Base-by-base conservation (phyloP, 257 asterid species). In the Coffea eugenioides region DNA sequence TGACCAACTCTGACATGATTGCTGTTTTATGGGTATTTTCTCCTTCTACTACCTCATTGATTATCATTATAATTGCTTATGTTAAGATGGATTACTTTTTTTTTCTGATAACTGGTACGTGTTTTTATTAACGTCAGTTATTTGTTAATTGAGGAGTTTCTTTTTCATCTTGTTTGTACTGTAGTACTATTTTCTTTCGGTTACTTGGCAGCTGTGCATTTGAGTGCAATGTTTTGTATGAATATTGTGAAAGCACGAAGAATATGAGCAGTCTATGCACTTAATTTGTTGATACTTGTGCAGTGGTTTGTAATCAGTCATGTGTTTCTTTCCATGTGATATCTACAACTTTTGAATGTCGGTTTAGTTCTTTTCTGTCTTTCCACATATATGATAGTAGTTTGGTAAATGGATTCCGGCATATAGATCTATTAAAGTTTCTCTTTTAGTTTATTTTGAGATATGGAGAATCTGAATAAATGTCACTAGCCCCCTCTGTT, bases 11-110 rank as follows among this genome's bases (percentile, higher is more conserved):
- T 2, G 98, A 94, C 73, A 90, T 91, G 94, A 82, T 91, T 84
- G 97, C 97, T 41, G 93, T 94, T 79, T 88, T 94, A 20, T 94
- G 98, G 98, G 97, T 94, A 92, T 66, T 64, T 83, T 34, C n/a
- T 20, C 49, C n/a, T 49, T 66, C 2, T 14, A 3, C 3, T 3
- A 73, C 14, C 45, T 2, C 3, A 1, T 18, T 59, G 34, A 46
- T 2, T 9, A 31, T n/a, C 43, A 39, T 39, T 39, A 39, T 39
- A 2, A 39, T 39, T 6, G 46, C 0, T 64, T 16, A 20, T 65
- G 4, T 2, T 0, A 27, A 36, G 43, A 3, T 49, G n/a, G 21
- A 13, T 48, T 10, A 31, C 51, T 31, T 59, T 31, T 59, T 59
- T 20, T 21, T 59, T 11, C 12, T 59, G 51, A 23, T 65, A 2